Base-by-base conservation (phyloP, 2,329 filamentous ascomycete species). In the Trichoderma sp. region DNA sequence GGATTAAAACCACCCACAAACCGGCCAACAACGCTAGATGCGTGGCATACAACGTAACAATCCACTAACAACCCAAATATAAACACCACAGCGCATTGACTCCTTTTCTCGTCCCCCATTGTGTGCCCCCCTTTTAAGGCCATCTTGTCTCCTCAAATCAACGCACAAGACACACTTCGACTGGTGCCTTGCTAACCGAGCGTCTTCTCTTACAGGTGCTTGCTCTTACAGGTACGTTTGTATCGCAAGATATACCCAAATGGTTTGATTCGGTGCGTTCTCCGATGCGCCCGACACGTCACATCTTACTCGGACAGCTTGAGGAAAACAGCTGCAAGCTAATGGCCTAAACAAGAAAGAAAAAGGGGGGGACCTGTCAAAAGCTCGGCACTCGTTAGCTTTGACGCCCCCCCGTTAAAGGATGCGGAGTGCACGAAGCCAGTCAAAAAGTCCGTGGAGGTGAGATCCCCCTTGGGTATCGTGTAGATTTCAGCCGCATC, bases 401-500 rank as follows among this genome's bases (percentile, higher is more conserved):
- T 32, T 51, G 28, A 15, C 28, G 18, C 14, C 32, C 57, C 58
- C 43, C 62, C 43, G 30, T 65, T 57, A 39, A 39, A 36, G 18
- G 18, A 57, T 36, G 53, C 34, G 51, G 51, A 24, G 51, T 57
- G 24, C 32, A 58, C 26, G 51, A 39, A 56, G n/a, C 64, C 34
- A 34, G 53, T 43, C 51, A 67, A 67, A 57, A 58, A 32, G 51
- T 36, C 21, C 21, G 32, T n/a, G 21, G 30, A 53, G 63, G 63
- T 57, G 47, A 66, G 63, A 56, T 28, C 32, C 47, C 47, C 30
- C 32, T 36, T 66, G 15, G 30, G 39, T 34, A 66, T 57, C 39
- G 62, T 65, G 39, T 66, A 36, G 63, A 65, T 65, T 53, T 66
- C 21, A 66, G 63, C 47, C 47, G 63, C 63, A 66, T 66, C 47